A percentile compares a stretch with the other conserved stretches of the same genome.
Evolutionary conservation across 208 protist species (phyloP).

Genomic region (Naegleria lovaniensis): DNA sequence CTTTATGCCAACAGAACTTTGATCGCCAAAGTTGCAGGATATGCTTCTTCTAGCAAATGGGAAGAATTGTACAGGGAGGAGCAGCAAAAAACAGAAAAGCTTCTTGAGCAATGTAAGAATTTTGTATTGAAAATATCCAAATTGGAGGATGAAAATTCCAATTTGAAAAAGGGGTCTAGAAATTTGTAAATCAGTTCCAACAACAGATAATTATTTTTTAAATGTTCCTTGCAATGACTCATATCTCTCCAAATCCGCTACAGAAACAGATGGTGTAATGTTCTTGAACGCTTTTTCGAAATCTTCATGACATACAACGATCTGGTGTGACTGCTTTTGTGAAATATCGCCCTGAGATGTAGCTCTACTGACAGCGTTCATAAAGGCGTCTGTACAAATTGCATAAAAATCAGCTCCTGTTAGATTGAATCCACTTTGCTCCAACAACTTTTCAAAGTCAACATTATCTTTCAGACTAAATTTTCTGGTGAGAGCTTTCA

Average conservation of each 20-base stretch:
- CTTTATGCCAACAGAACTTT: not conserved
- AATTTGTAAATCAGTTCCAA: too few species aligned
- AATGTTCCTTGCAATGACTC: not conserved
- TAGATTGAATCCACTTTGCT: not conserved
- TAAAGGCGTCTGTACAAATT: conserved; percentile 13
- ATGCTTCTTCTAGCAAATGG: not conserved
- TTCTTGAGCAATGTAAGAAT: not conserved
- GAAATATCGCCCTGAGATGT: not conserved
- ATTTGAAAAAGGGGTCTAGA: not conserved
- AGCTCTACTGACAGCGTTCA: not conserved
- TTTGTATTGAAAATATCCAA: not conserved
- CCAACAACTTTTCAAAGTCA: not conserved
- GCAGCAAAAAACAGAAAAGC: not conserved
- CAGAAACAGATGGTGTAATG: conserved; percentile 19
- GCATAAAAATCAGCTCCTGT: conserved; percentile 30
- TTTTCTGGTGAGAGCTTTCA: not conserved
- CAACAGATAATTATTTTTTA: not conserved
- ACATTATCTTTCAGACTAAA: not conserved
- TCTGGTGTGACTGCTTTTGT: not conserved
- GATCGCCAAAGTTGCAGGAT: not conserved
- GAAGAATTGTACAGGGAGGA: not conserved
- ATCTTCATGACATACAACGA: not conserved
- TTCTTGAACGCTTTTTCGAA: not conserved
- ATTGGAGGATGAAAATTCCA: not conserved
- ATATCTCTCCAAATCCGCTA: not conserved